These are phyloP conservation scores for Phytopythium sindhum DNA, from an alignment of 352 stramenopile species.

Conservation along the genomic window DNA sequence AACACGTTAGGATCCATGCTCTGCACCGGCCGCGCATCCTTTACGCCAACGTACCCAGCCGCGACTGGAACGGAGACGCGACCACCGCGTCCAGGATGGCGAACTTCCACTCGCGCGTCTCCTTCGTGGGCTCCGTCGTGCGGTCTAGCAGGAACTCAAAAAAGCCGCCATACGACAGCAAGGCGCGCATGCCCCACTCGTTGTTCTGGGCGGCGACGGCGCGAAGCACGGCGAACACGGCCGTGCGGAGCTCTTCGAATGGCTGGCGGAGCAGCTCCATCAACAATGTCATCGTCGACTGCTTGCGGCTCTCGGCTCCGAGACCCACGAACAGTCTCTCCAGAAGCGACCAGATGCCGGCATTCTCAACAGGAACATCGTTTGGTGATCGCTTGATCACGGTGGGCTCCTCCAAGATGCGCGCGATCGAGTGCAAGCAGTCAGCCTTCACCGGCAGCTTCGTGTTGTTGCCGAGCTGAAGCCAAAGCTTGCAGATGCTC, in stretches of 20 bases:
- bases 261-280: conserved; percentile 82
- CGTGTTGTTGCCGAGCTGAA: conserved; percentile 50
- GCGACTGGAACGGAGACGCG: conserved; percentile 53
- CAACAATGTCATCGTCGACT: conserved; percentile 56
- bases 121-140: conserved; percentile 77
- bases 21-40: not conserved
- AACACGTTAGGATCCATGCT: not conserved
- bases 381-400: conserved; percentile 29
- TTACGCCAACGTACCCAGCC: conserved; percentile 41
- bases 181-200: conserved; percentile 58
- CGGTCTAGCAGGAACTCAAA: conserved; percentile 85
- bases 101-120: conserved; percentile 88
- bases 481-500: conserved; percentile 54
- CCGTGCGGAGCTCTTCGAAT: conserved; percentile 78
- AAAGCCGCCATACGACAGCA: conserved; percentile 78
- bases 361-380: conserved; percentile 47
- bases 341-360: conserved; percentile 59
- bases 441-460: conserved; percentile 77
- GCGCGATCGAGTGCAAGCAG: conserved; percentile 63
- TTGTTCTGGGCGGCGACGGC: conserved; percentile 80
- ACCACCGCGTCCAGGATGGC: conserved; percentile 75
- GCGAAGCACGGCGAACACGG: conserved; percentile 71
- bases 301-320: conserved; percentile 44
- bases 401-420: conserved; percentile 51
- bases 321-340: conserved; percentile 65